These are phyloP conservation scores for Urtica urens DNA, from an alignment of 306 rosid species.

Conservation along the genomic window DNA sequence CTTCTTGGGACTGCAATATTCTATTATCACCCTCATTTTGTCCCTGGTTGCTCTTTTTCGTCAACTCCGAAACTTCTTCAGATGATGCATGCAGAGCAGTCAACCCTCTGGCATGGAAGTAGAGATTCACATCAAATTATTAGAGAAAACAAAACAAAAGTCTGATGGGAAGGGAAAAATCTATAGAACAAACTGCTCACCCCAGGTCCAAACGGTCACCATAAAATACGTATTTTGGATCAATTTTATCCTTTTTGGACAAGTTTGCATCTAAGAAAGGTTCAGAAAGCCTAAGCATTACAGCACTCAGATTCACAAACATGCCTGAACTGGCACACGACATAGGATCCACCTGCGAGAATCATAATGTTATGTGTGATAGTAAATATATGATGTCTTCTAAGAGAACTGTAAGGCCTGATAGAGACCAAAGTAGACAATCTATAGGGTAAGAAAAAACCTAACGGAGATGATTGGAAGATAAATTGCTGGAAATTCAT, in stretches of 20 bases:
- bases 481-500: no score
- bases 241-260: slow-evolving; percentile 80
- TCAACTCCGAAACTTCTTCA: slow-evolving; percentile 88
- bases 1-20: slow-evolving; percentile 76
- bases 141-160: slow-evolving; percentile 18
- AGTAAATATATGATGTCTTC: no score
- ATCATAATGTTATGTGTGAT: not conserved
- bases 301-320: slow-evolving; percentile 94
- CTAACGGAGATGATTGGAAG: no score
- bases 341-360: slow-evolving; percentile 69
- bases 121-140: slow-evolving; percentile 25
- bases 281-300: slow-evolving; percentile 90
- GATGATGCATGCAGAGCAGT: slow-evolving; percentile 96
- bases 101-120: slow-evolving; percentile 50
- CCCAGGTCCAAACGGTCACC: slow-evolving; percentile 72
- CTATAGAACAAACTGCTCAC: slow-evolving; percentile 32
- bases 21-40: slow-evolving; percentile 52
- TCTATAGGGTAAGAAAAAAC: no score
- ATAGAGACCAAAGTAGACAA: no score
- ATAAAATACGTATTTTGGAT: slow-evolving; percentile 73
- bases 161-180: slow-evolving; percentile 4
- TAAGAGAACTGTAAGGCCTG: no score
- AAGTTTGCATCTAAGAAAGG: slow-evolving; percentile 86
- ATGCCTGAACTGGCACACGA: slow-evolving; percentile 98
- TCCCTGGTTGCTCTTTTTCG: slow-evolving; percentile 33